phyloP scores from a whole-genome alignment of 2,329 filamentous ascomycete species.

The Colletotrichum kahawae region DNA sequence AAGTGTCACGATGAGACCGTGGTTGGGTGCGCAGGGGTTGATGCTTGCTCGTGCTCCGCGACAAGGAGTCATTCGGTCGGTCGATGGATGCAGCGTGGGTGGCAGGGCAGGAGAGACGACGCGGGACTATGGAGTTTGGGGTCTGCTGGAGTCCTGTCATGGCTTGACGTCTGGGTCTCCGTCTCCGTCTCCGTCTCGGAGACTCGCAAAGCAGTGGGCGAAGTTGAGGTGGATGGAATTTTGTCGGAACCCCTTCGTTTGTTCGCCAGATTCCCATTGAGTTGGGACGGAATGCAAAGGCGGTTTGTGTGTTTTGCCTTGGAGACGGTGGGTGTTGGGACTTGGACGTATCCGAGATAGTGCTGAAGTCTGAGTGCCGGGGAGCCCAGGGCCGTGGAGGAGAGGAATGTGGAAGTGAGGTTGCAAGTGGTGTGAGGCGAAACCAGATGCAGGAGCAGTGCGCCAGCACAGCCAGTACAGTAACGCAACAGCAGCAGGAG shows the following conservation, averaged over 20 bases:
- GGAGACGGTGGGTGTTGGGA: background rate
- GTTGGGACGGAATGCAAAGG: constrained; percentile 4
- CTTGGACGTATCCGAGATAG: constrained; percentile 5
- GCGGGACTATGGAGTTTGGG: background rate
- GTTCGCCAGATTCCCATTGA: background rate
- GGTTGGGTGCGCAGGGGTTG: background rate
- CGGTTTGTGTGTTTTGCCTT: background rate
- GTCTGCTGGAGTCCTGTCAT: background rate
- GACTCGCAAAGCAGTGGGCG: background rate
- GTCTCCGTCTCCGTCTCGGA: background rate
- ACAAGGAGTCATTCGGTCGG: background rate
- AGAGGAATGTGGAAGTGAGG: background rate
- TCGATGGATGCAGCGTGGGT: background rate
- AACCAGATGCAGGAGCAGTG: background rate
- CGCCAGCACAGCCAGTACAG: background rate
- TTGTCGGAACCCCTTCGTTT: background rate
- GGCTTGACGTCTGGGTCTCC: background rate
- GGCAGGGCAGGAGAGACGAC: background rate
- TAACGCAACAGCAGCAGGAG: background rate
- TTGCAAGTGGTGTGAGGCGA: background rate
- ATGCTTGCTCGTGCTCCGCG: background rate
- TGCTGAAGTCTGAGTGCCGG: constrained; percentile 7
- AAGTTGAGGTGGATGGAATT: background rate
- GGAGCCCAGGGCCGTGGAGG: background rate
- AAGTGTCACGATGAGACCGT: constrained; percentile 9